Percentiles rank a stretch among this genome's conserved stretches.
Conservation (phyloP, 106 monocot genomes). For the Dioscorea alata region DNA sequence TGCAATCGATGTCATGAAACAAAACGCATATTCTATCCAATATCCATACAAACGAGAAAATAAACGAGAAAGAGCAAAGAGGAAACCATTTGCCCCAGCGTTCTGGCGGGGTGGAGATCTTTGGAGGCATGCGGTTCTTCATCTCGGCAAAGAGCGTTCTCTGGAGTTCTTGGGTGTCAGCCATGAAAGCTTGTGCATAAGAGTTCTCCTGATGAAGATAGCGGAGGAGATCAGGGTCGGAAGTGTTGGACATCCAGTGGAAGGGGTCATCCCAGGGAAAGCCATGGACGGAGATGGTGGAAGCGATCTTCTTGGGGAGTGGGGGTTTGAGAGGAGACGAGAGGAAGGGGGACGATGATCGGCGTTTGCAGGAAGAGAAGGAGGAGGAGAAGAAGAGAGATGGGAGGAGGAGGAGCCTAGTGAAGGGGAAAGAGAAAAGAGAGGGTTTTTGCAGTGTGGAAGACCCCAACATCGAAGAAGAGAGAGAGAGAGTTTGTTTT, state of each 20-base stretch:
- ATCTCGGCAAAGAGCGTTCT: slow-evolving; percentile 46
- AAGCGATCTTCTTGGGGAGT: slow-evolving; percentile 62
- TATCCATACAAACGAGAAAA: neutral
- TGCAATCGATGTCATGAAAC: too few species aligned
- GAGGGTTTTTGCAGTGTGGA: neutral
- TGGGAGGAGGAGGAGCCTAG: neutral
- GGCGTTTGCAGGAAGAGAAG: slow-evolving; percentile 29
- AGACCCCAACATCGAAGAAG: neutral
- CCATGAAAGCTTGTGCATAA: slow-evolving; percentile 83
- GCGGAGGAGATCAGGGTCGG: slow-evolving; percentile 61
- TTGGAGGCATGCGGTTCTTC: slow-evolving; percentile 46
- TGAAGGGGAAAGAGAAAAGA: slow-evolving; percentile 5
- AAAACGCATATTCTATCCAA: too few species aligned
- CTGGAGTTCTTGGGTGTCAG: slow-evolving; percentile 46
- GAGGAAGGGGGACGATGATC: slow-evolving; percentile 3
- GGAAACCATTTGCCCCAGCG: slow-evolving; percentile 67
- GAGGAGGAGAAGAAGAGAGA: slow-evolving; percentile 3
- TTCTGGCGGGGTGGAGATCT: slow-evolving; percentile 50
- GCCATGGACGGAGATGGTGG: slow-evolving; percentile 64
- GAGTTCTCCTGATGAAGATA: slow-evolving; percentile 60
- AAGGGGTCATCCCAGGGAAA: too few species aligned
- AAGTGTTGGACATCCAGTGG: too few species aligned
- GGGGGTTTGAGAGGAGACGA: slow-evolving; percentile 26
- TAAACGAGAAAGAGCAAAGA: too few species aligned
- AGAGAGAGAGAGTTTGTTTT: too few species aligned